phyloP scores from a whole-genome alignment of 2,329 filamentous ascomycete genomes.

The Beauveria caledonica region DNA sequence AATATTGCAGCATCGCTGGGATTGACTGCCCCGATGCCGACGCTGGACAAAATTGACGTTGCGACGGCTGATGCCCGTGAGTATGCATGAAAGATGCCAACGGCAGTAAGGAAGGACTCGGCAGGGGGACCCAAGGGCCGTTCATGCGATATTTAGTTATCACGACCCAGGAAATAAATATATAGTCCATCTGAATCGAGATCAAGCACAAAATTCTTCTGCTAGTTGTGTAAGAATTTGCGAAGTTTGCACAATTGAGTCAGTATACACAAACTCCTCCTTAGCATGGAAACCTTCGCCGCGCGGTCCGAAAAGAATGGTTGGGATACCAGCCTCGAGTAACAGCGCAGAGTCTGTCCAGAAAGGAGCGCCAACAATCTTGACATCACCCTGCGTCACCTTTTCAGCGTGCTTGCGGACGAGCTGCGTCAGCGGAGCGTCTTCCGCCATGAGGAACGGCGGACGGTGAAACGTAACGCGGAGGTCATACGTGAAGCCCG shows the following conservation, averaged over 20 bases:
- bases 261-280: conserved; percentile 40
- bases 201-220: conserved; percentile 21
- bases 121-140: too few species aligned
- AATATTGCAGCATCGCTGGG: conserved; percentile 21
- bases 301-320: conserved; percentile 37
- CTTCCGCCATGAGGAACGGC: conserved; percentile 29
- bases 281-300: conserved; percentile 42
- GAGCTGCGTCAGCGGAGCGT: conserved; percentile 33
- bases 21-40: conserved; percentile 17
- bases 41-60: conserved; percentile 14
- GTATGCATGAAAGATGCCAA: neutral
- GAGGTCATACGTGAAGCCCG: conserved; percentile 32
- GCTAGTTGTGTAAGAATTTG: conserved; percentile 20
- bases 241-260: conserved; percentile 31
- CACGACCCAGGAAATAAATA: too few species aligned
- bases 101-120: neutral
- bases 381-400: conserved; percentile 20
- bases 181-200: neutral
- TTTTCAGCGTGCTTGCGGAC: conserved; percentile 21
- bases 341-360: conserved; percentile 47
- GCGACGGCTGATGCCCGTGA: neutral
- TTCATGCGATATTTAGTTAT: neutral
- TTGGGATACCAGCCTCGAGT: conserved; percentile 33
- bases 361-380: conserved; percentile 26
- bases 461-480: conserved; percentile 34